Evolutionary conservation across 345 rosid species (phyloP).

Genomic region (Cardamine chenopodiifolia): DNA sequence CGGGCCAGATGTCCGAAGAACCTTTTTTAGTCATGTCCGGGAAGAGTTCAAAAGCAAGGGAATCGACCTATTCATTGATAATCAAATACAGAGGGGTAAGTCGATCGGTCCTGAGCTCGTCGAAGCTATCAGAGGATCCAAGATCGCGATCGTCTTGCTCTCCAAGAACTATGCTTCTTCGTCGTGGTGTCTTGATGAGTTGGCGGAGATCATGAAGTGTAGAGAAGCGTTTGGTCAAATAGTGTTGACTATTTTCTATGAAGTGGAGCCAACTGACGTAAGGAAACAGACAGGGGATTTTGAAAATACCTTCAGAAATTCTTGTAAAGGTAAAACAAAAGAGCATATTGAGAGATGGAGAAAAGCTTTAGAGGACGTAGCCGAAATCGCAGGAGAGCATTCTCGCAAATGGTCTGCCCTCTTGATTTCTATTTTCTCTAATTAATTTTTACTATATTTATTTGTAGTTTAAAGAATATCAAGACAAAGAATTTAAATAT

Average conservation of each 20-base stretch:
- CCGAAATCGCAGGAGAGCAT: background rate
- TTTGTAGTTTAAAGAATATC: background rate
- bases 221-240: background rate
- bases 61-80: background rate
- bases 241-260: background rate
- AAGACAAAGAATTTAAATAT: background rate
- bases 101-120: background rate
- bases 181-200: background rate
- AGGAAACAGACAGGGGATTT: background rate
- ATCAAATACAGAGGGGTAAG: background rate
- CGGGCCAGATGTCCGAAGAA: background rate
- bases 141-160: background rate
- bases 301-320: background rate
- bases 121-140: constrained; percentile 14
- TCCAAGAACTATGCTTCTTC: background rate
- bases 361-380: background rate
- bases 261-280: background rate
- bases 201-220: constrained; percentile 1
- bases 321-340: background rate
- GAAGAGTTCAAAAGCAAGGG: background rate
- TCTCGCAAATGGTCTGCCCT: background rate
- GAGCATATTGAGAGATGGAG: background rate
- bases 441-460: background rate
- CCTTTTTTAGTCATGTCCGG: background rate
- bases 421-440: background rate